Percentiles rank a stretch among this genome's conserved stretches.
Evolutionary conservation across 345 rosid species (phyloP).

Genomic region (Citrus maxima): DNA sequence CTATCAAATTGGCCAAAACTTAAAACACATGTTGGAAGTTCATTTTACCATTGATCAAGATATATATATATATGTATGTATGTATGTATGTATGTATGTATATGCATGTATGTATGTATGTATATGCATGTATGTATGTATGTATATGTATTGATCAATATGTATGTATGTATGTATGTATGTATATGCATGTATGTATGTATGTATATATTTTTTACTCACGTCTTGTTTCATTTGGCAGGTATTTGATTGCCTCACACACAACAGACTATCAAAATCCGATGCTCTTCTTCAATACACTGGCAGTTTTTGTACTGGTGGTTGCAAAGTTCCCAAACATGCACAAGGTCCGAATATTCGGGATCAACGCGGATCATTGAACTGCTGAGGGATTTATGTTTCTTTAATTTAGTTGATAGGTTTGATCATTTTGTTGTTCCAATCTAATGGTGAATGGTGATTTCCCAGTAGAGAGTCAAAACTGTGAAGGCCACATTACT

Average conservation of each 20-base stretch:
- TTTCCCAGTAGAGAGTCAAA: conserved; percentile 34
- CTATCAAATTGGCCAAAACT: not conserved
- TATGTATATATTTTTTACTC: not conserved
- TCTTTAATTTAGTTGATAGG: conserved; percentile 1
- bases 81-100: not conserved
- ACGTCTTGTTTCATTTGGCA: conserved; percentile 16
- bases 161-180: not conserved
- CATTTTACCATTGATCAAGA: not conserved
- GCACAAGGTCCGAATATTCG: conserved; percentile 90
- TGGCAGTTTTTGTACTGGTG: conserved; percentile 66
- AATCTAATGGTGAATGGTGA: conserved; percentile 13
- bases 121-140: too few species aligned
- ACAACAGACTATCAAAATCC: conserved; percentile 79
- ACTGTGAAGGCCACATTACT: conserved; percentile 29
- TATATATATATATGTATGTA: too few species aligned
- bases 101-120: too few species aligned
- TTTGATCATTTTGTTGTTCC: conserved; percentile 14
- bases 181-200: too few species aligned
- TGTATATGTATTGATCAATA: not conserved
- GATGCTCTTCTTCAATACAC: conserved; percentile 67
- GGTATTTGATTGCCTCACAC: conserved; percentile 83
- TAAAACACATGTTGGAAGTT: not conserved
- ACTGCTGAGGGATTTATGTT: not conserved
- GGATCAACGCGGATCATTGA: conserved; percentile 72
- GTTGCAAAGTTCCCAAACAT: conserved; percentile 82